Evolutionary conservation across 192 early-diverging fungal genomes (phyloP).

Genomic region (Gonapodya prolifera): DNA sequence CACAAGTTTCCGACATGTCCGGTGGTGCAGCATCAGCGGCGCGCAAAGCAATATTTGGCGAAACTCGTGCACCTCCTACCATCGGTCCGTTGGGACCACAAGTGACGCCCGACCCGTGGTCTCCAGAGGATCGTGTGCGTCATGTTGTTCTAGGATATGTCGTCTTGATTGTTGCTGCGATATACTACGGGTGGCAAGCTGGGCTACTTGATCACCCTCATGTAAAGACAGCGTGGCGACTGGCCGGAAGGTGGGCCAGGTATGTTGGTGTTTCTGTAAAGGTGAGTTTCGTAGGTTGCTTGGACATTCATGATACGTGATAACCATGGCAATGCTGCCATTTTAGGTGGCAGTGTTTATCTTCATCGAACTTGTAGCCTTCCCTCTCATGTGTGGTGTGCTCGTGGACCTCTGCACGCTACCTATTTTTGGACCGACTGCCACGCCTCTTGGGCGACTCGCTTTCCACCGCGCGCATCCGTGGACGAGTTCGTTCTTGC

Average conservation of each 20-base stretch:
- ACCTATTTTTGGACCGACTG: constrained; percentile 53
- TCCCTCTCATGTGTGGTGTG: constrained; percentile 79
- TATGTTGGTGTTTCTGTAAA: constrained; percentile 31
- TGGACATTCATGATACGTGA: constrained; percentile 7
- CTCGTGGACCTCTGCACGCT: constrained; percentile 71
- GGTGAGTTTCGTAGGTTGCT: constrained; percentile 15
- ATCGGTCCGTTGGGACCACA: not conserved
- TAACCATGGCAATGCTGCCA: constrained; percentile 20
- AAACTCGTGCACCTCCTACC: no score
- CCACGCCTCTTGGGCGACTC: constrained; percentile 39
- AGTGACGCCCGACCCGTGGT: not conserved
- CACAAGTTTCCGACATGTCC: no score
- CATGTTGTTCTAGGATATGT: not conserved
- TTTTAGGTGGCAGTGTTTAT: constrained; percentile 67
- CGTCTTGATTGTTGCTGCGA: not conserved
- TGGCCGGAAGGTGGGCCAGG: constrained; percentile 16
- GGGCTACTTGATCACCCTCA: constrained; percentile 27
- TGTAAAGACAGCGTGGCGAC: constrained; percentile 22
- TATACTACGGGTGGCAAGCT: constrained; percentile 7
- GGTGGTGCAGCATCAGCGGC: no score
- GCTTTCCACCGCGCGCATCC: constrained; percentile 45
- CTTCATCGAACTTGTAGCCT: constrained; percentile 69
- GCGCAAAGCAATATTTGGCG: no score
- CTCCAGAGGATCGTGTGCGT: not conserved
- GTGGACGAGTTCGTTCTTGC: constrained; percentile 57